These are phyloP conservation scores for Alternaria sp. DNA, from an alignment of 2,329 filamentous ascomycete genomes.

Conservation along the genomic window DNA sequence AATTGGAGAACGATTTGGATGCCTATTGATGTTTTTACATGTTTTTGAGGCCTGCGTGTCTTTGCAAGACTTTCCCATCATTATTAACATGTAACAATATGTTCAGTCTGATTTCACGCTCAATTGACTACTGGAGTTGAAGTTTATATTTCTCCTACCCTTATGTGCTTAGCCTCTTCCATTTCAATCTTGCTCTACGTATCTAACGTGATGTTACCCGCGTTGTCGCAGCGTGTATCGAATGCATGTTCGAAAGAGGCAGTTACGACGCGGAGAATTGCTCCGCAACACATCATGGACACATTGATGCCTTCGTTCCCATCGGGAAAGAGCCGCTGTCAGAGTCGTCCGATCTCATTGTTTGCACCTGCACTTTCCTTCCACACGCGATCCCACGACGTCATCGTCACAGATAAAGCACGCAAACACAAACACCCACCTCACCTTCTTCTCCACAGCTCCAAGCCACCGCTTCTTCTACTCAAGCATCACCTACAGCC, in stretches of 20 bases:
- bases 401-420: conserved; percentile 2
- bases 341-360: neutral
- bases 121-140: too few relatives aligned
- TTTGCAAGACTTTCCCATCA: accelerated
- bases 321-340: neutral
- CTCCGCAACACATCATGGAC: neutral
- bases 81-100: neutral
- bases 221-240: neutral
- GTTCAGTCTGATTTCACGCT: too few relatives aligned
- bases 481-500: conserved; percentile 2
- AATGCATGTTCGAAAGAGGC: neutral
- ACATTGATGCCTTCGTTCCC: neutral
- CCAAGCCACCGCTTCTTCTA: neutral
- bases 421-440: neutral
- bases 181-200: neutral
- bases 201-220: neutral
- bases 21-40: neutral
- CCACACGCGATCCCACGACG: neutral
- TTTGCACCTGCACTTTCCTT: conserved; percentile 4
- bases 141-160: too few relatives aligned
- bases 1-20: neutral
- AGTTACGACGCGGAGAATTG: neutral
- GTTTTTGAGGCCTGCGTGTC: neutral
- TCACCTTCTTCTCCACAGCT: neutral
- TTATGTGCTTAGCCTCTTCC: neutral